phyloP scores from a whole-genome alignment of 768 basidiomycete genomes.

The Suillus discolor region DNA sequence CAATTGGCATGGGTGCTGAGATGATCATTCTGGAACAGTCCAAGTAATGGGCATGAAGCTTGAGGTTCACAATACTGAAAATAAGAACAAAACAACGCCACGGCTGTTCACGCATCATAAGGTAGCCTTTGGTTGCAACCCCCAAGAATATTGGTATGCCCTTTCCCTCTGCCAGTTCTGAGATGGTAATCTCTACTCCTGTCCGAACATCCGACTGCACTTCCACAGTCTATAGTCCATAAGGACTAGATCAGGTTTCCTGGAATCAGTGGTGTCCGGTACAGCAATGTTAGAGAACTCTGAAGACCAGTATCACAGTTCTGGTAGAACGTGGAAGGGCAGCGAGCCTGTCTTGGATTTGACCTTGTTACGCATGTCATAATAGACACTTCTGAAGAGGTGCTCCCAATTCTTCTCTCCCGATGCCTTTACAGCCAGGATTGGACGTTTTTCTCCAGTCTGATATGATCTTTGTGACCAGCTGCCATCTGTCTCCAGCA shows the following conservation, averaged over 20 bases:
- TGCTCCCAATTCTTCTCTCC: background rate
- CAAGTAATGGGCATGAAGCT: background rate
- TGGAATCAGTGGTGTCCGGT: background rate
- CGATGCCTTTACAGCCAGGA: background rate
- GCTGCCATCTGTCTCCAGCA: background rate
- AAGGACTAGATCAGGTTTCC: background rate
- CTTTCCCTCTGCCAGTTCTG: background rate
- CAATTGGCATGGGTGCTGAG: background rate
- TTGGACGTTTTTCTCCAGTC: background rate
- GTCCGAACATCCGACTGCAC: background rate
- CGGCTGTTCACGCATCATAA: background rate
- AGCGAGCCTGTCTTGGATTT: background rate
- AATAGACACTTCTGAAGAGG: background rate
- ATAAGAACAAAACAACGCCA: background rate
- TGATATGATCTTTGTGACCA: background rate
- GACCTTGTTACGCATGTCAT: background rate
- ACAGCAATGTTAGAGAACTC: background rate
- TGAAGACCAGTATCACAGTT: background rate
- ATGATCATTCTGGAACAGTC: background rate
- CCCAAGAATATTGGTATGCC: background rate
- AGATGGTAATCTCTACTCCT: constrained; percentile 4
- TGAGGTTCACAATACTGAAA: background rate
- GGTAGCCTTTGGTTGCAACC: constrained; percentile 1
- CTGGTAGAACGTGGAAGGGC: background rate
- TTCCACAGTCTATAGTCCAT: background rate